Conservation (phyloP, 1,139 yeast species). For the Wickerhamomyces sp. region DNA sequence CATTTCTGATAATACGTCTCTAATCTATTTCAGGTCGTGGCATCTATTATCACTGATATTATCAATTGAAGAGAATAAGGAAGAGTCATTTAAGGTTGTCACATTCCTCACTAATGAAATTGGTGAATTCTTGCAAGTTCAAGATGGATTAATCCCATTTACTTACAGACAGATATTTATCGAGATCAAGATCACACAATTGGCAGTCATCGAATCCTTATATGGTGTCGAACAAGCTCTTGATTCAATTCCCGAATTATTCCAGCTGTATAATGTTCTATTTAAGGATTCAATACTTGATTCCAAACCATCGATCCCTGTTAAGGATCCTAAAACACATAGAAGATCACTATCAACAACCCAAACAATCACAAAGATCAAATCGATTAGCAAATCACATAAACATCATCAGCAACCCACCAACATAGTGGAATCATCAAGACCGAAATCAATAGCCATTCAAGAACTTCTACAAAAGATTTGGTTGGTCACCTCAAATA, state of each 20-base stretch:
- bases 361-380: slow-evolving; percentile 18
- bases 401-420: slow-evolving; percentile 1
- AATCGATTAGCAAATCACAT: slow-evolving; percentile 13
- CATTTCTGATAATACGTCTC: slow-evolving; percentile 27
- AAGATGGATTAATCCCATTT: slow-evolving; percentile 22
- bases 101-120: slow-evolving; percentile 34
- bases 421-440: neutral
- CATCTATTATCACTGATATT: slow-evolving; percentile 47
- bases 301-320: slow-evolving; percentile 11
- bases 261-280: slow-evolving; percentile 52
- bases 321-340: slow-evolving; percentile 3
- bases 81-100: slow-evolving; percentile 39
- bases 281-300: slow-evolving; percentile 34
- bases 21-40: slow-evolving; percentile 42
- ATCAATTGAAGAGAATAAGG: slow-evolving; percentile 47
- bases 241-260: slow-evolving; percentile 62
- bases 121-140: slow-evolving; percentile 16
- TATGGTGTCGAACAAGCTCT: slow-evolving; percentile 59
- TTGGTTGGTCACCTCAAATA: slow-evolving; percentile 72
- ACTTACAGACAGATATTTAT: slow-evolving; percentile 51
- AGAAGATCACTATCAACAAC: slow-evolving; percentile 12
- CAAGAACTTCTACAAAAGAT: slow-evolving; percentile 48
- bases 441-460: slow-evolving; percentile 16
- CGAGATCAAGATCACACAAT: slow-evolving; percentile 71
- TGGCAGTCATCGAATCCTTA: slow-evolving; percentile 62